phyloP scores from a whole-genome alignment of 805 yeast species.

The Blastobotrys attinorum region DNA sequence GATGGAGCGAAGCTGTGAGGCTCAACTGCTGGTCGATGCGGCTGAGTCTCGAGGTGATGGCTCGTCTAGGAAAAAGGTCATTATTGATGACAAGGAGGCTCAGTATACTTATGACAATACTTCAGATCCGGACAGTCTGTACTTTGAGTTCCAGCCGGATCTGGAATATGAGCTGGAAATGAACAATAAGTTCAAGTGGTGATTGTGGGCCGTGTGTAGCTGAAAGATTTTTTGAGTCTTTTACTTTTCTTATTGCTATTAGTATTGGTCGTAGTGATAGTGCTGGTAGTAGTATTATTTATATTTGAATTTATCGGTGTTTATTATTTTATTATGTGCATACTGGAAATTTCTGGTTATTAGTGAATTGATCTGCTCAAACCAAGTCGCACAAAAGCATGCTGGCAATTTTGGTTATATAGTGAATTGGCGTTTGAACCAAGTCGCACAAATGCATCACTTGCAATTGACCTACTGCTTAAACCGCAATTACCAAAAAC shows the following conservation, averaged over 20 bases:
- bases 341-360: too few relatives aligned
- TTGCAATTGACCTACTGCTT: too few relatives aligned
- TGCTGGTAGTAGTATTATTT: too few relatives aligned
- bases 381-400: too few relatives aligned
- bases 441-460: too few relatives aligned
- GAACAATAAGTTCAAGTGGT: conserved; percentile 5
- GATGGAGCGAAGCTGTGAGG: conserved; percentile 57
- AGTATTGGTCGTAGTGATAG: too few relatives aligned
- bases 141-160: conserved; percentile 69
- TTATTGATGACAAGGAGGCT: conserved; percentile 57
- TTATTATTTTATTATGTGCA: too few relatives aligned
- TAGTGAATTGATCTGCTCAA: too few relatives aligned
- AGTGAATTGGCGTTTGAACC: too few relatives aligned
- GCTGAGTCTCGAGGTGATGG: conserved; percentile 37
- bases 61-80: conserved; percentile 33
- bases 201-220: background rate
- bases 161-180: conserved; percentile 37
- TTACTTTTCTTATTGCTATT: background rate
- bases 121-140: conserved; percentile 61
- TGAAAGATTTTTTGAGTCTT: background rate
- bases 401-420: too few relatives aligned
- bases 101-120: conserved; percentile 52
- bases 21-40: conserved; percentile 58
- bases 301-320: too few relatives aligned
- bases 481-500: too few relatives aligned